These are phyloP conservation scores for Gossypium trilobum DNA, from an alignment of 441 rosid species.

Conservation along the genomic window DNA sequence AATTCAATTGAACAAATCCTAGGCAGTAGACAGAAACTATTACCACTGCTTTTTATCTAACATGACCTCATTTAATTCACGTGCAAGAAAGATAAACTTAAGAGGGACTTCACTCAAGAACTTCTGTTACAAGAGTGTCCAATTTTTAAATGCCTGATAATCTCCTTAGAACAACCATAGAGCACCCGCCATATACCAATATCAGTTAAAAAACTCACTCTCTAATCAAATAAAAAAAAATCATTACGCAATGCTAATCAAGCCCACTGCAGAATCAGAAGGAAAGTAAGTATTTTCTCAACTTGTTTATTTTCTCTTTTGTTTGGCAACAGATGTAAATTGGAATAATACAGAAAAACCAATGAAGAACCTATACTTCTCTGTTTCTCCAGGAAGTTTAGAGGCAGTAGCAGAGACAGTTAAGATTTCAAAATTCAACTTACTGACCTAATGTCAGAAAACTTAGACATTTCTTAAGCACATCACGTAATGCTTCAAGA, in stretches of 20 bases:
- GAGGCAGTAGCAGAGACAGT: neutral
- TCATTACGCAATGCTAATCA: neutral
- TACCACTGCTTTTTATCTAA: neutral
- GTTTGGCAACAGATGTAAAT: neutral
- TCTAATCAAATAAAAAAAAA: neutral
- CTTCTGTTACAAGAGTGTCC: slow-evolving; percentile 1
- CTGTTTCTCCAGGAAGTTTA: neutral
- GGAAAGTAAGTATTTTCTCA: neutral
- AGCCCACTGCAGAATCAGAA: neutral
- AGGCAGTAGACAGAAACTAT: neutral
- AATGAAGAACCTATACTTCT: neutral
- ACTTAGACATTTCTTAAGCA: slow-evolving; percentile 47
- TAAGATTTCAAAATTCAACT: slow-evolving; percentile 10
- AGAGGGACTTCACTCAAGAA: neutral
- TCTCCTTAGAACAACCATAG: neutral
- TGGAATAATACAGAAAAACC: neutral
- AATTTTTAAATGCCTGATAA: neutral
- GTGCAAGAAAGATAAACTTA: neutral
- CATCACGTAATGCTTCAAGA: slow-evolving; percentile 43
- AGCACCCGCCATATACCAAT: neutral
- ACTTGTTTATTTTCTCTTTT: neutral
- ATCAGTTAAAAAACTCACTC: neutral
- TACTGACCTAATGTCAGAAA: slow-evolving; percentile 48
- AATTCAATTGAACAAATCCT: neutral
- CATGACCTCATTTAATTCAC: neutral